phyloP scores from a whole-genome alignment of 208 protist genomes.

The Hexamita inflata region DNA sequence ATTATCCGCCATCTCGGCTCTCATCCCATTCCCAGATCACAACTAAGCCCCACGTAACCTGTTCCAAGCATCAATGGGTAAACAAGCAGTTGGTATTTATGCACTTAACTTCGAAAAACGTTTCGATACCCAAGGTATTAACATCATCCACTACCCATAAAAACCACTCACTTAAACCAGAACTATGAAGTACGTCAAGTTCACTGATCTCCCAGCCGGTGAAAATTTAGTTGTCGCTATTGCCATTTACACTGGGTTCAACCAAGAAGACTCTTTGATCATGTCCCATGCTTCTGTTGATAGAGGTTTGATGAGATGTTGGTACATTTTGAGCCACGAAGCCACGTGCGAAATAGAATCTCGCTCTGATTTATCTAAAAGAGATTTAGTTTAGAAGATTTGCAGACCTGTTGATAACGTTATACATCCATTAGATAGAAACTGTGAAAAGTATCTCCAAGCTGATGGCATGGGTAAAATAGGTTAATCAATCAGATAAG shows the following conservation, averaged over 20 bases:
- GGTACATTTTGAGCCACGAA: neutral
- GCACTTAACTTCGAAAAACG: conserved; percentile 58
- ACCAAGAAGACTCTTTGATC: conserved; percentile 98
- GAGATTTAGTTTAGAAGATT: neutral
- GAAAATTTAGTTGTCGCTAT: conserved; percentile 97
- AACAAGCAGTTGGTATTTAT: conserved; percentile 88
- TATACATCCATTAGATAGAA: neutral
- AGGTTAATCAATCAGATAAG: neutral
- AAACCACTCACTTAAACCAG: conserved; percentile 56
- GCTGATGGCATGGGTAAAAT: conserved; percentile 6
- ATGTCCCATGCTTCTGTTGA: conserved; percentile 90
- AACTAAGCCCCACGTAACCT: conserved; percentile 97
- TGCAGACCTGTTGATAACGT: neutral
- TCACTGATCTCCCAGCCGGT: conserved; percentile 84
- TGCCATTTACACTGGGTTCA: conserved; percentile 97
- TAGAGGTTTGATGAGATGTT: conserved; percentile 55
- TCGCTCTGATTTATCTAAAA: neutral
- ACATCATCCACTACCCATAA: conserved; percentile 90
- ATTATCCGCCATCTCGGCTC: conserved; percentile 65
- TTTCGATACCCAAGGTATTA: conserved; percentile 71
- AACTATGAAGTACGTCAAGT: conserved; percentile 75
- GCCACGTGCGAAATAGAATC: neutral
- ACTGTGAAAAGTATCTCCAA: neutral
- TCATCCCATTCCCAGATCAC: conserved; percentile 99
- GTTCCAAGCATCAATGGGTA: conserved; percentile 99